Evolutionary conservation across 2,329 filamentous ascomycete species (phyloP).

Genomic region (Fusarium sp.): DNA sequence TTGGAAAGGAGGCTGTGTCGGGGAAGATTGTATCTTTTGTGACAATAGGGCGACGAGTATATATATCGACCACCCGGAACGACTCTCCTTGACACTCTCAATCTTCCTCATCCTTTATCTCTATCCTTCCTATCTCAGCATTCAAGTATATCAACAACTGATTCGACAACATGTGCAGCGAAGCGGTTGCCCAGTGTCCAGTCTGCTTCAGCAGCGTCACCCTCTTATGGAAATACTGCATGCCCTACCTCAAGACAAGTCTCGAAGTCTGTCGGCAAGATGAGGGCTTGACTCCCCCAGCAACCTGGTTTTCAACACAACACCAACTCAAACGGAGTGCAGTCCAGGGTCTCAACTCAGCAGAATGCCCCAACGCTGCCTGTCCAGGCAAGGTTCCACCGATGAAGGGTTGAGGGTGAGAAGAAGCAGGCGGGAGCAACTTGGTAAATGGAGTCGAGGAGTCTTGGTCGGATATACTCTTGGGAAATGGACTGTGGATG

Average conservation of each 20-base stretch:
- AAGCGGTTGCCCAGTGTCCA: constrained; percentile 4
- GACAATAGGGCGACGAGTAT: background rate
- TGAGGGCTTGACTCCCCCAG: background rate
- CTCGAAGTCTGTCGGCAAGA: background rate
- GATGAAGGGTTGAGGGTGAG: background rate
- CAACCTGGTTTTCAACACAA: background rate
- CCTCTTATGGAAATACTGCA: constrained; percentile 13
- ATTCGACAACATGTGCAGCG: constrained; percentile 3
- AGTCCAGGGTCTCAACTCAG: background rate
- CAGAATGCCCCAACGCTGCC: constrained; percentile 1
- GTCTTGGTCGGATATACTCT: background rate
- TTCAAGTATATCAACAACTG: background rate
- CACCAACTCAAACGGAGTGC: background rate
- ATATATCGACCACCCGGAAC: background rate
- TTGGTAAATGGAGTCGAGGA: background rate
- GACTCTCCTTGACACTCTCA: background rate
- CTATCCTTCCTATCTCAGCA: background rate
- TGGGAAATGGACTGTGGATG: background rate
- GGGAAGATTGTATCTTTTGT: background rate
- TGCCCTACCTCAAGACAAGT: constrained; percentile 6
- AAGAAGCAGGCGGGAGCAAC: background rate
- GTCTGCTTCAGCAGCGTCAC: constrained; percentile 8
- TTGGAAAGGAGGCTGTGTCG: background rate
- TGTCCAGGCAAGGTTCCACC: constrained; percentile 11
- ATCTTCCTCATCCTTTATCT: background rate